Percentiles rank a stretch among this genome's conserved stretches.
These are phyloP conservation scores for Aspergillus oerlinghausenensis DNA, from an alignment of 2,329 filamentous ascomycete species.

Conservation along the genomic window DNA sequence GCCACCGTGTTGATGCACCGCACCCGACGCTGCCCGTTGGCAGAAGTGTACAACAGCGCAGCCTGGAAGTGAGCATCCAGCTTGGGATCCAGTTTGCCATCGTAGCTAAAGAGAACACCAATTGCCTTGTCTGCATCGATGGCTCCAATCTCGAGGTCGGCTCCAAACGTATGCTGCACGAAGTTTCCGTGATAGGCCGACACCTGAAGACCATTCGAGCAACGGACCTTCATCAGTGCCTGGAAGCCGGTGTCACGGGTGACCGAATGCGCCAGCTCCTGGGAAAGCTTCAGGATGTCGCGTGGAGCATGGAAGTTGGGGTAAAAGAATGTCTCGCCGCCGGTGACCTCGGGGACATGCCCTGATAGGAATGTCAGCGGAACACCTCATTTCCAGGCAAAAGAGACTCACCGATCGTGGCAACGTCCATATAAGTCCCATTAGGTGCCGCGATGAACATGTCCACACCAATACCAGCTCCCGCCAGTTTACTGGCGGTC, in stretches of 20 bases:
- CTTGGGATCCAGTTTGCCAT: slow-evolving; percentile 95
- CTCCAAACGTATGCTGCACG: slow-evolving; percentile 88
- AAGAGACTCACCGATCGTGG: slow-evolving; percentile 67
- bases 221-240: slow-evolving; percentile 95
- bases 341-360: slow-evolving; percentile 80
- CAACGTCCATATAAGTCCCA: slow-evolving; percentile 87
- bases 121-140: slow-evolving; percentile 93
- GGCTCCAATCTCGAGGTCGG: slow-evolving; percentile 87
- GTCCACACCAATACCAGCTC: slow-evolving; percentile 80
- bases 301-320: slow-evolving; percentile 89
- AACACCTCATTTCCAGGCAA: neutral
- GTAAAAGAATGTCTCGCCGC: slow-evolving; percentile 93
- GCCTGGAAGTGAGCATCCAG: slow-evolving; percentile 97
- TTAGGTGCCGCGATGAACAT: slow-evolving; percentile 92
- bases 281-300: slow-evolving; percentile 75
- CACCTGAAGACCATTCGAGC: slow-evolving; percentile 92
- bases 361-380: slow-evolving; percentile 44
- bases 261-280: slow-evolving; percentile 81
- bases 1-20: slow-evolving; percentile 92
- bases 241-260: slow-evolving; percentile 91
- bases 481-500: slow-evolving; percentile 79
- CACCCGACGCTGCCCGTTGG: slow-evolving; percentile 81
- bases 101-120: slow-evolving; percentile 86
- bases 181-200: slow-evolving; percentile 95
- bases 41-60: slow-evolving; percentile 89